Conservation (phyloP, 2,329 filamentous ascomycete genomes). For the Bertia moriformis region DNA sequence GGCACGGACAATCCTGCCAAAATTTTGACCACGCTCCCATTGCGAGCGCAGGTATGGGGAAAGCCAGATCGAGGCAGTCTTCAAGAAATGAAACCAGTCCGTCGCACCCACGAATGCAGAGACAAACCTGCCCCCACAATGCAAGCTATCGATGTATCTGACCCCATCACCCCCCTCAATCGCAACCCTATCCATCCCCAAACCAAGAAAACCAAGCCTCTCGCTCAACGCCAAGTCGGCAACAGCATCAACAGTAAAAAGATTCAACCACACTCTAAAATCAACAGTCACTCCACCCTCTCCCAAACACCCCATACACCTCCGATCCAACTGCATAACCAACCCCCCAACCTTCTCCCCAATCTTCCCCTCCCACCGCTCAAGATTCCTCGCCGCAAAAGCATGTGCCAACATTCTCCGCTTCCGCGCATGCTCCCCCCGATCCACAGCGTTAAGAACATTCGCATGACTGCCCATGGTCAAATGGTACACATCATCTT, state of each 20-base stretch:
- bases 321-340: not conserved
- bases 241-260: not conserved
- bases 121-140: not conserved
- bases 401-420: not conserved
- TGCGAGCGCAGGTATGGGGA: not conserved
- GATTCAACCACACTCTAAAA: not conserved
- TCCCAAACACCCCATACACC: not conserved
- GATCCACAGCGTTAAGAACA: not conserved
- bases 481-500: not conserved
- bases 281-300: not conserved
- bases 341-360: not conserved
- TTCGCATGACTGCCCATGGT: not conserved
- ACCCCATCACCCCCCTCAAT: not conserved
- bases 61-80: not conserved
- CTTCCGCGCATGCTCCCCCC: not conserved
- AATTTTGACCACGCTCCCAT: not conserved
- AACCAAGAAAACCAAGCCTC: not conserved
- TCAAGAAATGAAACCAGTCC: not conserved
- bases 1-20: not conserved
- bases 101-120: not conserved
- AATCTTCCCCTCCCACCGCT: not conserved
- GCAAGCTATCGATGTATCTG: not conserved
- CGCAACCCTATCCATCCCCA: not conserved
- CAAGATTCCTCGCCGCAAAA: not conserved
- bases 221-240: not conserved